Evolutionary conservation across 768 basidiomycete species (phyloP).

Genomic region (Termitomyces titanicus): DNA sequence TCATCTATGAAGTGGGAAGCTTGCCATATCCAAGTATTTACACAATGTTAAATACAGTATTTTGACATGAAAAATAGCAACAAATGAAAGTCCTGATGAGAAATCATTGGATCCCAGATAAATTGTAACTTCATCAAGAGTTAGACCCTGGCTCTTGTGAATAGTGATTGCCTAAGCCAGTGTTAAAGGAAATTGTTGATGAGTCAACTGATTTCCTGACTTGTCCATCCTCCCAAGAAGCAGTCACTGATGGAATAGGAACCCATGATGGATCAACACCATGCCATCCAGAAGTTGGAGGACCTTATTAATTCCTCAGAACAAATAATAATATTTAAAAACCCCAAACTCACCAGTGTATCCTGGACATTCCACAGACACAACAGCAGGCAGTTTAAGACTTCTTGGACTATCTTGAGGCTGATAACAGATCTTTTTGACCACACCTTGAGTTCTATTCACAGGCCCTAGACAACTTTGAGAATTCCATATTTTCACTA

Average conservation of each 20-base stretch:
- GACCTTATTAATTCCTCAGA: background rate
- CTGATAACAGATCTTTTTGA: background rate
- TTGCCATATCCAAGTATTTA: too few species aligned
- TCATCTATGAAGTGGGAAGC: too few species aligned
- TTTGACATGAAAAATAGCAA: background rate
- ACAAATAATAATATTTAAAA: background rate
- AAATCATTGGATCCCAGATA: background rate
- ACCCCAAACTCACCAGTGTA: background rate
- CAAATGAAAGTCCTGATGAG: background rate
- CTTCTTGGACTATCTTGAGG: background rate
- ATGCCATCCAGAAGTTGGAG: slow-evolving; percentile 2
- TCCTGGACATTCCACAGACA: too few species aligned
- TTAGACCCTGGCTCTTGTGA: slow-evolving; percentile 78
- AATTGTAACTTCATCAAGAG: slow-evolving; percentile 31
- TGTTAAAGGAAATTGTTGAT: slow-evolving; percentile 48
- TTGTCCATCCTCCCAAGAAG: slow-evolving; percentile 7
- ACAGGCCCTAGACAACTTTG: background rate
- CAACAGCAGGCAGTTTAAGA: background rate
- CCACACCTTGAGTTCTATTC: background rate
- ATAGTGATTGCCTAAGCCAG: slow-evolving; percentile 77
- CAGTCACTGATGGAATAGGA: slow-evolving; percentile 15
- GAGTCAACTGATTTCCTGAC: slow-evolving; percentile 6
- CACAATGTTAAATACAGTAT: background rate
- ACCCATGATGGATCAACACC: slow-evolving; percentile 15
- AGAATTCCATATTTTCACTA: background rate